phyloP scores from a whole-genome alignment of 495 filamentous ascomycete genomes.

The Polyplosphaeria fusca region DNA sequence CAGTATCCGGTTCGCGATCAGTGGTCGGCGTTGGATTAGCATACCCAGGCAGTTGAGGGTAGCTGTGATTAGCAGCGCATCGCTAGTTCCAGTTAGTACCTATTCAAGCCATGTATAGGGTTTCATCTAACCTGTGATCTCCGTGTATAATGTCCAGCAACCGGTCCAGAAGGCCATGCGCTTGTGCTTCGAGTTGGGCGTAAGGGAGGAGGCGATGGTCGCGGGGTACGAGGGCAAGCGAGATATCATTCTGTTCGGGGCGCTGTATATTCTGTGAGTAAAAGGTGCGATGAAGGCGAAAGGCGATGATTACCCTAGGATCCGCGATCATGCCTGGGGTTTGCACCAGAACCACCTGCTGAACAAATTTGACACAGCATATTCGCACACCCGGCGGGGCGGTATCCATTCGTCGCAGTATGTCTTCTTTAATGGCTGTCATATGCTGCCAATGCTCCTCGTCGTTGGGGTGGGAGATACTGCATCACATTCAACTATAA shows the following conservation, averaged over 20 bases:
- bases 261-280: conserved; percentile 48
- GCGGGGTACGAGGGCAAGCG: conserved; percentile 75
- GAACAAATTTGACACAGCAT: conserved; percentile 95
- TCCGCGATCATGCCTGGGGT: conserved; percentile 79
- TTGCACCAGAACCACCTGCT: conserved; percentile 87
- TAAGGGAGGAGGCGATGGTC: conserved; percentile 75
- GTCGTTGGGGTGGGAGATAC: conserved; percentile 79
- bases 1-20: conserved; percentile 79
- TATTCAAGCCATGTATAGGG: not conserved
- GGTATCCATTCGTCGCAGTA: conserved; percentile 82
- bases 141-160: conserved; percentile 85
- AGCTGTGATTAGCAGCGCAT: conserved; percentile 85
- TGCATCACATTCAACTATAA: conserved; percentile 41
- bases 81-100: conserved; percentile 50
- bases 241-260: conserved; percentile 82
- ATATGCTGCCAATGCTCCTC: conserved; percentile 81
- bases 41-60: conserved; percentile 82
- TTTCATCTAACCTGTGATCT: conserved; percentile 62
- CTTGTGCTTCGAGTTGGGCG: conserved; percentile 82
- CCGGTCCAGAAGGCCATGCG: conserved; percentile 82
- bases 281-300: not conserved
- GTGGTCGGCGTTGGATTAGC: conserved; percentile 74
- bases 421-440: conserved; percentile 80
- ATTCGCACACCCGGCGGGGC: conserved; percentile 73
- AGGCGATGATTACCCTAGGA: conserved; percentile 81